A percentile compares a stretch with the other conserved stretches of the same genome.
Conservation (phyloP, 768 basidiomycete species). For the Pleurotus salmoneostramineus region DNA sequence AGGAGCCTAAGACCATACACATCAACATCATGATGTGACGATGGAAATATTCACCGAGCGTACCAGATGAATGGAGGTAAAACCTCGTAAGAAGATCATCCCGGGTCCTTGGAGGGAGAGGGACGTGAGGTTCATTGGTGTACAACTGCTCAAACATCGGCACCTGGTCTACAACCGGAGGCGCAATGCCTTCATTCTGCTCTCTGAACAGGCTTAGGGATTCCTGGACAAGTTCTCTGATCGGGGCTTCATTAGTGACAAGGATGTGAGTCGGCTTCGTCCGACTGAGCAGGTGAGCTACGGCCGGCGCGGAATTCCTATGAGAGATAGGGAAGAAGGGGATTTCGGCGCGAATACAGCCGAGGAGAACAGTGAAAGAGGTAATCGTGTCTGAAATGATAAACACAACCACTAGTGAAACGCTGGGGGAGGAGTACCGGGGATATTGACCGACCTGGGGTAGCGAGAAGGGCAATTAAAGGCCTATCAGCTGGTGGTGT, state of each 20-base stretch:
- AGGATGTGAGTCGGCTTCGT: slow-evolving; percentile 18
- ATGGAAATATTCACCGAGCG: neutral
- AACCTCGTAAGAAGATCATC: slow-evolving; percentile 6
- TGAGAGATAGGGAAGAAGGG: slow-evolving; percentile 20
- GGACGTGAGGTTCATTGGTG: neutral
- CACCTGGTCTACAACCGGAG: slow-evolving; percentile 8
- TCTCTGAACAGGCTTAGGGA: neutral
- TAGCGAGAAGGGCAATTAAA: slow-evolving; percentile 22
- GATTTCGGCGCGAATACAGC: slow-evolving; percentile 19
- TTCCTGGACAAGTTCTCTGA: slow-evolving; percentile 13
- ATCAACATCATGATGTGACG: neutral
- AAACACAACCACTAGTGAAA: neutral
- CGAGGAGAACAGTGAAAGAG: slow-evolving; percentile 19
- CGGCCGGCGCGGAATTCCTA: slow-evolving; percentile 19
- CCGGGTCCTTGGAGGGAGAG: slow-evolving; percentile 7
- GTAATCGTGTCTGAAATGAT: slow-evolving; percentile 25
- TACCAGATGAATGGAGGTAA: slow-evolving; percentile 22
- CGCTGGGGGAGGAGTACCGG: neutral
- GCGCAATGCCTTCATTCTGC: neutral
- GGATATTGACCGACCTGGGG: slow-evolving; percentile 14
- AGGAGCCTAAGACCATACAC: neutral
- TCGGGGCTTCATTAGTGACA: slow-evolving; percentile 17
- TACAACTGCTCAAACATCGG: slow-evolving; percentile 13
- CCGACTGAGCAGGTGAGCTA: slow-evolving; percentile 27
- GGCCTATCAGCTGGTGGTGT: slow-evolving; percentile 8